These are phyloP conservation scores for Colletotrichum lentis DNA, from an alignment of 2,329 filamentous ascomycete genomes.

Conservation along the genomic window DNA sequence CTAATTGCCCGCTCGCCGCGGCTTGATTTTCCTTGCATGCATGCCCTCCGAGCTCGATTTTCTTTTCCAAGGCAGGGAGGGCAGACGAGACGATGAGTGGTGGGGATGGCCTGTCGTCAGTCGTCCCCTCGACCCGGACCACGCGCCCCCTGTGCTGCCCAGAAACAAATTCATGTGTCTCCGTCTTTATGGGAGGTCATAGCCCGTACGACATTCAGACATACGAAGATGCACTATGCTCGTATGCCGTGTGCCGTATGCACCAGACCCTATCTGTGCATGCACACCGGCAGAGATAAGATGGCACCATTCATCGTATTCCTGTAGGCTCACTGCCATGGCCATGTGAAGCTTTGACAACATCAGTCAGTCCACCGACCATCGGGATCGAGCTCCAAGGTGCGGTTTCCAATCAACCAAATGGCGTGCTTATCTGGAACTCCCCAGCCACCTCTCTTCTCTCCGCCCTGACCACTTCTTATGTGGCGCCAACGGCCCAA, in stretches of 20 bases:
- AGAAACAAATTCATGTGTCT: not conserved
- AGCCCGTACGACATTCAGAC: not conserved
- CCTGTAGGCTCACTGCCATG: not conserved
- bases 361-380: not conserved
- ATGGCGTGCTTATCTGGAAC: not conserved
- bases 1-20: not conserved
- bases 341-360: not conserved
- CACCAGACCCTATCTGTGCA: not conserved
- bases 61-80: not conserved
- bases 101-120: constrained; percentile 1
- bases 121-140: not conserved
- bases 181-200: not conserved
- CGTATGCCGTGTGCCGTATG: not conserved
- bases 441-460: constrained; percentile 7
- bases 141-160: not conserved
- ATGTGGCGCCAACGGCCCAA: constrained; percentile 1
- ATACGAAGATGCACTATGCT: not conserved
- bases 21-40: not conserved
- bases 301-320: not conserved
- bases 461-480: no score
- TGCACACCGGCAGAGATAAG: not conserved
- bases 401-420: not conserved
- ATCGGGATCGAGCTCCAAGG: not conserved
- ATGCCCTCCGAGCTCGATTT: not conserved
- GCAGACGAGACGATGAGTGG: not conserved